Percentiles rank a stretch among this genome's conserved stretches.
These are phyloP conservation scores for Magnusiomyces suaveolens DNA, from an alignment of 1,139 yeast species.

Conservation along the genomic window DNA sequence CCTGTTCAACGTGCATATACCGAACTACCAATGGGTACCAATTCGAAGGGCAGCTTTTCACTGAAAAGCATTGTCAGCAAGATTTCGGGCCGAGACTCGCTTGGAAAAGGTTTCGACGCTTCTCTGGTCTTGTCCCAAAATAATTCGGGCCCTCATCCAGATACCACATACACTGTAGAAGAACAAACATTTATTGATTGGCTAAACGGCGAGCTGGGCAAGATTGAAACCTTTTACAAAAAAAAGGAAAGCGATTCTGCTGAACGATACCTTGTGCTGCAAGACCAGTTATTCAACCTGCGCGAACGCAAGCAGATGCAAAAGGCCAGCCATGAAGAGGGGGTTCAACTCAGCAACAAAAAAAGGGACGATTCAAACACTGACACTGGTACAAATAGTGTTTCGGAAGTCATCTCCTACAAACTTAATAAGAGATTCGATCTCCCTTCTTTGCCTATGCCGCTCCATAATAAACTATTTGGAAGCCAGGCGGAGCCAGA, in stretches of 20 bases:
- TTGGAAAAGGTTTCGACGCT: background rate
- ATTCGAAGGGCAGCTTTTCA: background rate
- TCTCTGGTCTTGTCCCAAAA: background rate
- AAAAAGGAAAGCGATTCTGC: slow-evolving; percentile 53
- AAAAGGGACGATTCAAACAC: background rate
- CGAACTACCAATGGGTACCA: slow-evolving; percentile 4
- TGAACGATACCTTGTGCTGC: slow-evolving; percentile 50
- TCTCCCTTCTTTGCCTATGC: slow-evolving; percentile 29
- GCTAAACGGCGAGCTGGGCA: slow-evolving; percentile 50
- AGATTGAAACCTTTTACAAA: slow-evolving; percentile 52
- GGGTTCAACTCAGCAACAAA: background rate
- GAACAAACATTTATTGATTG: slow-evolving; percentile 45
- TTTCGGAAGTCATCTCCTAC: slow-evolving; percentile 18
- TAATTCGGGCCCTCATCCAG: slow-evolving; percentile 1
- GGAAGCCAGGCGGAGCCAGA: background rate
- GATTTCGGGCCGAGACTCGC: slow-evolving; percentile 3
- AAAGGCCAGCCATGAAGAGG: slow-evolving; percentile 15
- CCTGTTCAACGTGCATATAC: slow-evolving; percentile 5
- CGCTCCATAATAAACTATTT: slow-evolving; percentile 9
- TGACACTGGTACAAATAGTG: slow-evolving; percentile 19
- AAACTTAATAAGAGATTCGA: slow-evolving; percentile 23
- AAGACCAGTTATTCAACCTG: slow-evolving; percentile 58
- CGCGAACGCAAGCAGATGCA: slow-evolving; percentile 41
- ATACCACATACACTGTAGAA: slow-evolving; percentile 21
- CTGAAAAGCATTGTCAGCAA: slow-evolving; percentile 6